Base-by-base conservation (phyloP, 768 basidiomycete genomes). In the Coprinopsis marcescibilis region DNA sequence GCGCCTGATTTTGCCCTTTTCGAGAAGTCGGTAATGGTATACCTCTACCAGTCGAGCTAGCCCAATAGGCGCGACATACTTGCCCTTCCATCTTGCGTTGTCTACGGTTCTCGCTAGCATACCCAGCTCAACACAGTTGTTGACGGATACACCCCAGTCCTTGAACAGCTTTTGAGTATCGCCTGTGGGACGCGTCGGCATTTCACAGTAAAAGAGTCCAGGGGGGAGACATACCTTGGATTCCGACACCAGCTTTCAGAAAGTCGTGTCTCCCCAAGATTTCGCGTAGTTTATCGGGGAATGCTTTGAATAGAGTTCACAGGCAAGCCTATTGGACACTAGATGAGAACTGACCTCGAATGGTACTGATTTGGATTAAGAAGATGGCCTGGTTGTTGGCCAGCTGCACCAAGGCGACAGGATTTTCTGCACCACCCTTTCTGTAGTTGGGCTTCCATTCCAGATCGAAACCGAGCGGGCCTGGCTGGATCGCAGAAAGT, bases 321-420 rank as follows among this genome's bases (percentile, higher is more conserved):
- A 14, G n/a, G 20, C 11, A 38, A 17, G 13, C 17, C 12, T 14
- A 21, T 14, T 20, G 14, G 50, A 30, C 19, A 42, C 23, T 32
- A 49, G 43, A 43, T 21, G 36, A 30, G 14, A 14, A n/a, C 49
- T 41, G 63, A 74, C 72, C 62, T 58, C 46, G 55, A 83, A 89
- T 89, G 26, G 67, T 66, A 46, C 68, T 74, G 43, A 89, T 56
- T 52, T 90, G 88, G 4, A 89, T 60, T 3, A 90, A 75, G 21
- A 84, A 62, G 19, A 87, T 75, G 11, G 61, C 67, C 3, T 77
- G 59, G 3, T 64, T 56, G 51, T 69, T 78, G 2, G 85, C 82
- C 14, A 90, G 72, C 58, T 91, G 88, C 3, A 90, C 71, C 19
- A 90, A 71, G 2, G 89, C 80, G 15, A 86, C 81, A 19, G 73